These are phyloP conservation scores for Salix udensis DNA, from an alignment of 345 rosid genomes.

Conservation along the genomic window DNA sequence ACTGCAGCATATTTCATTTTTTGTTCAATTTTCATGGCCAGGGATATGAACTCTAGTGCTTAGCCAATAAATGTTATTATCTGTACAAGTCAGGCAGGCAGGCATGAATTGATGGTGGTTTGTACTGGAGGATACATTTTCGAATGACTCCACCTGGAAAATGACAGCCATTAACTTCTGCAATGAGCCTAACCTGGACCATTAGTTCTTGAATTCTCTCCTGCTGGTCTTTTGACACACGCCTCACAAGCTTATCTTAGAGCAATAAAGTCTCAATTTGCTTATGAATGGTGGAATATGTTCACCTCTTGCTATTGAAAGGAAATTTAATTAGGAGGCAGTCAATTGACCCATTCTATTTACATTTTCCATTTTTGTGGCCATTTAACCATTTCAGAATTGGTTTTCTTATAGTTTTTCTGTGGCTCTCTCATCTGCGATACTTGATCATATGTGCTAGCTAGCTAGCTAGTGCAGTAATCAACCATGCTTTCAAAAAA, in stretches of 20 bases:
- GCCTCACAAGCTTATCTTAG: not conserved
- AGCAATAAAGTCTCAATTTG: not conserved
- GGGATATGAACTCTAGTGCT: not conserved
- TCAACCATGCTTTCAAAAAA: not conserved
- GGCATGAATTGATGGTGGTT: not conserved
- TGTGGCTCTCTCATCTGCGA: not conserved
- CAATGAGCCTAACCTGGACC: not conserved
- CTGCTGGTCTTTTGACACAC: not conserved
- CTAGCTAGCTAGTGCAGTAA: not conserved
- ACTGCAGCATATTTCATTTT: not conserved
- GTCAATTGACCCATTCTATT: not conserved
- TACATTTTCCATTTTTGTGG: not conserved
- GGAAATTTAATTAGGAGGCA: not conserved
- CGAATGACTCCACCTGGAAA: not conserved
- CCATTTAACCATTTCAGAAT: not conserved
- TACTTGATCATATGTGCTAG: not conserved
- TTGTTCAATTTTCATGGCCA: not conserved
- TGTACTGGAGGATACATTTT: not conserved
- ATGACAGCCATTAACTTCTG: not conserved
- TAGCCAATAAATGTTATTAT: not conserved
- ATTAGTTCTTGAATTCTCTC: not conserved
- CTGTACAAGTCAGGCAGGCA: not conserved
- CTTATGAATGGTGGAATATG: not conserved
- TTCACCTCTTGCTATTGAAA: not conserved
- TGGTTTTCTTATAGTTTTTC: not conserved